These are phyloP conservation scores for Amaranthus cruentus DNA, from an alignment of 148 eudicot genomes.

Conservation along the genomic window DNA sequence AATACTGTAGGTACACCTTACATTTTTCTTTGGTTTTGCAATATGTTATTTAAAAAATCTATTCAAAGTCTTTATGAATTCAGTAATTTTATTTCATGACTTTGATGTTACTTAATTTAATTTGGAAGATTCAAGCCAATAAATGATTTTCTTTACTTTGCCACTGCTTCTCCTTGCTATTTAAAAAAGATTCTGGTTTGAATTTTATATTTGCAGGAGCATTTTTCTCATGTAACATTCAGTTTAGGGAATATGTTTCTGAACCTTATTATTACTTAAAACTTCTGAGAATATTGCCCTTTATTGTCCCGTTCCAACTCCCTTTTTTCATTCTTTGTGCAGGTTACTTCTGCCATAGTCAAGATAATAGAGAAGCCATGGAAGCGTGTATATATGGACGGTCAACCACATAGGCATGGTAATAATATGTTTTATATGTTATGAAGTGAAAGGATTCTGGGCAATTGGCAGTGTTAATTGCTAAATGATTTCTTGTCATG, in stretches of 20 bases:
- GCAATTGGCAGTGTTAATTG: neutral
- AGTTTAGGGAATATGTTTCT: neutral
- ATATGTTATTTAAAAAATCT: neutral
- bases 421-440: conserved; percentile 19
- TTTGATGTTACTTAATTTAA: neutral
- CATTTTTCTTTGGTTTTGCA: conserved; percentile 1
- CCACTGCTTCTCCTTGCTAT: neutral
- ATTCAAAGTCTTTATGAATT: neutral
- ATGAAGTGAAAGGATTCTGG: neutral
- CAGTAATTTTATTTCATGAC: neutral
- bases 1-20: neutral
- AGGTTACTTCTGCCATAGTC: conserved; percentile 82
- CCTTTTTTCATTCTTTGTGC: conserved; percentile 9
- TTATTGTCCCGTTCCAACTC: neutral
- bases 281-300: neutral
- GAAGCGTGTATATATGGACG: conserved; percentile 66
- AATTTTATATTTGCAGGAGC: neutral
- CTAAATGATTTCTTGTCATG: neutral
- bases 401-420: conserved; percentile 86
- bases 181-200: neutral
- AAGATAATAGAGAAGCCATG: conserved; percentile 89
- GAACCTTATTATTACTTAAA: neutral
- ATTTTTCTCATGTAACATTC: neutral
- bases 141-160: neutral
- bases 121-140: neutral